Base-by-base conservation (phyloP, 129 eudicot genomes). In the Heracleum sosnowskyi region DNA sequence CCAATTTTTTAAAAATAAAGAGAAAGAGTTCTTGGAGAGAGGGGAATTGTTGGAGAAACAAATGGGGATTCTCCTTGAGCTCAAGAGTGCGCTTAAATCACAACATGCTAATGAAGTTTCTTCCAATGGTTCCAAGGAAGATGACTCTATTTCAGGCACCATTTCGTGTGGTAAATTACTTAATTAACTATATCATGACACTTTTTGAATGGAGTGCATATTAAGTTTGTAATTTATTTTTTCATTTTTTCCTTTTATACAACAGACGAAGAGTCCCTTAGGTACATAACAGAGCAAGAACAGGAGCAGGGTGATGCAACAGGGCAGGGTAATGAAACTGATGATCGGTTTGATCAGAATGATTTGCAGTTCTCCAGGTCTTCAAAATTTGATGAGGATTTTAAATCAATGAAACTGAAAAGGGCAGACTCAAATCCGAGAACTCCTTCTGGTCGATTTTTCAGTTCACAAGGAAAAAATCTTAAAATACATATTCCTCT, bases 21-120 rank as follows among this genome's bases (percentile, higher is more conserved):
- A 96, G 84, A 86, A 82, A 36, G 99, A 92, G 89, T 92, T 92
- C 78, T 81, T 96, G 11, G 99, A 96, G 64, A 88, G 97, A 79
- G 96, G 97, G 16, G 94, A 88, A 26, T 83, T 87, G 16, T 83
- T 90, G 84, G 86, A 76, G 86, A 92, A 90, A 71, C 99, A 96
- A 77, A 74, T 92, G 82, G 87, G 90, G 78, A 87, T 92, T 77
- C 88, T 92, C 24, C 60, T 82, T 29, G 93, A 94, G 82, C 88
- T 91, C 18, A 94, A 86, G 82, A 84, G 76, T 12, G 92, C 93
- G 2, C 74, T 91, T 18, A 88, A 88, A 77, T 79, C 83, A 47
- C 83, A 87, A n/a, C 83, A 74, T 45, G 79, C 46, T 60, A 80
- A 80, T 73, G 88, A 80, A 78, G 74, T 82, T 77, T 83, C 82